Evolutionary conservation across 148 eudicot genomes (phyloP), one percentile per base, ranked within the genome.

Genomic region (Vaccinium vitisidaea): DNA sequence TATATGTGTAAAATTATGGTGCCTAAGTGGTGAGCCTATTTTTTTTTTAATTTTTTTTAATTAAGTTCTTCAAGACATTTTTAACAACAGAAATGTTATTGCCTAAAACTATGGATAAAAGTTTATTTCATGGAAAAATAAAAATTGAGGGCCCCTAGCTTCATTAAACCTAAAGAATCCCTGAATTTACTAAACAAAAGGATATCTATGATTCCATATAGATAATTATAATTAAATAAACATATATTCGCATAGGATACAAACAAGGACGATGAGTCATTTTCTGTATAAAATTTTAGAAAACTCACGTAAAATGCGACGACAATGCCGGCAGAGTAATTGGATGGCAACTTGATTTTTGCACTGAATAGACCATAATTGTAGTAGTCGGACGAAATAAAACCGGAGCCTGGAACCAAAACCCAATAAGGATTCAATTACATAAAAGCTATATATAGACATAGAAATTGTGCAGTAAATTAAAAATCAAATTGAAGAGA

Each of bases 341-440:
- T 82, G 0, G 91, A 89, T 0, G 98, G 98, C 84, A 95, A 86
- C 83, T 93, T 94, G 81, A 95, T 95, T 50, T 80, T 94, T 13
- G 98, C 90, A 85, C 98, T 94, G 84, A 95, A 95, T 80, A 95
- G 93, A 25, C 96, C 98, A 71, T 95, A 90, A 77, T 91, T 93
- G 85, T 95, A 95, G 76, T 95, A 95, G 59, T 93, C 92, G 0
- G 98, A 87, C 15, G 98, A 95, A 58, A 95, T 94, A 50, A 95
- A 94, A 81, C 98, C 98, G 8, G 98, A 93, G 23, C 98, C 98
- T 91, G 89, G 53, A 75, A 39, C 36, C 32, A n/a, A 27, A 21
- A 25, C 30, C 1, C 9, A 70, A 48, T 19, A 13, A 12, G 16
- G 16, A 83, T n/a, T n/a, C 23, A 53, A 14, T 32, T 67, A 5